Conservation (phyloP, 2,329 filamentous ascomycete species). For the Thermomyces lanuginosus region DNA sequence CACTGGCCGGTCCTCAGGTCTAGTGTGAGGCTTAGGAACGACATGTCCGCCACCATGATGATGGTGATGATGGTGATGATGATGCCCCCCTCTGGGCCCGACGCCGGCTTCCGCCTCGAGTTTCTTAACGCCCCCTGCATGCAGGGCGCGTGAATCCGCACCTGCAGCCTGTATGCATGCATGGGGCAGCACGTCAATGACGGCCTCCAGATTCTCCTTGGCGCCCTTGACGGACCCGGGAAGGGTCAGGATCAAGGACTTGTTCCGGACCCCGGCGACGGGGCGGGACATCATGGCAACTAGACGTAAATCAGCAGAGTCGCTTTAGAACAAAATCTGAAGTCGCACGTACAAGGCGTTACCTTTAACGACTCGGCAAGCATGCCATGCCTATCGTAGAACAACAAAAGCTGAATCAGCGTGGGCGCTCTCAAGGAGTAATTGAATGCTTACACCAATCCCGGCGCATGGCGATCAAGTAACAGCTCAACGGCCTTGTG, state of each 20-base stretch:
- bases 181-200: constrained; percentile 82
- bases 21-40: constrained; percentile 56
- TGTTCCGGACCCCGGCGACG: constrained; percentile 71
- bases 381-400: constrained; percentile 59
- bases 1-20: constrained; percentile 38
- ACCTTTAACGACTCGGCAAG: constrained; percentile 65
- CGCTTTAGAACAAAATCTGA: neutral
- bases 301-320: constrained; percentile 25
- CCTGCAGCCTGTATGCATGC: constrained; percentile 84
- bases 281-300: constrained; percentile 95
- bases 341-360: constrained; percentile 60
- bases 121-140: constrained; percentile 65
- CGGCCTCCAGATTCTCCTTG: constrained; percentile 75
- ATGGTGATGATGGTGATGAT: constrained; percentile 23
- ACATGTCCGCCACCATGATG: constrained; percentile 42
- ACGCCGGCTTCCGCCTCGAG: constrained; percentile 72
- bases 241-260: constrained; percentile 69
- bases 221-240: constrained; percentile 93
- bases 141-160: constrained; percentile 60
- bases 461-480: constrained; percentile 71
- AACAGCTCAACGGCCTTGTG: constrained; percentile 65
- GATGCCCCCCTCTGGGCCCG: constrained; percentile 12
- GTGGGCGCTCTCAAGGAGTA: constrained; percentile 1
- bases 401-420: constrained; percentile 1
- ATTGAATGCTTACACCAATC: constrained; percentile 47